A percentile compares a stretch with the other conserved stretches of the same genome.
phyloP scores from a whole-genome alignment of 805 yeast species.

The Tetrapisispora namnaoensis region DNA sequence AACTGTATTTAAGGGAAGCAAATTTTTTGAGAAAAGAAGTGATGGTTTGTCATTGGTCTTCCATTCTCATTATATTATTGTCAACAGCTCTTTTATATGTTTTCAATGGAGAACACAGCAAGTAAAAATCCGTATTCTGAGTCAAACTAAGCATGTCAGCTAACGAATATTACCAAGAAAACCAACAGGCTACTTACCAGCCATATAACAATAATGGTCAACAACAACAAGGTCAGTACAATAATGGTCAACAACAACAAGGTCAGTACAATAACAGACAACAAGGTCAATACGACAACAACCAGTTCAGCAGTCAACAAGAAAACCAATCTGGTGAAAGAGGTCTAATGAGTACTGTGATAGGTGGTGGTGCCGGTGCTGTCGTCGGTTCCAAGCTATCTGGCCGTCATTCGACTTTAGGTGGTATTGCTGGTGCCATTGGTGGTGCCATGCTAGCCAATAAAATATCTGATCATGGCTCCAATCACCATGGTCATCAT shows the following conservation, averaged over 20 bases:
- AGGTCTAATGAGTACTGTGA: conserved; percentile 17
- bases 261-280: conserved; percentile 17
- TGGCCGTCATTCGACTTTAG: conserved; percentile 27
- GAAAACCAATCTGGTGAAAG: conserved; percentile 19
- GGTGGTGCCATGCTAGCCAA: conserved; percentile 47
- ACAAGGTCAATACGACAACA: conserved; percentile 19
- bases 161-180: conserved; percentile 44
- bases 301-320: conserved; percentile 8
- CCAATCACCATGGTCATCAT: conserved; percentile 1
- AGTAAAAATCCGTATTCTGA: no score
- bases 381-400: conserved; percentile 37
- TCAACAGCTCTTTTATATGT: no score
- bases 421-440: conserved; percentile 44
- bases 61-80: no score
- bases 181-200: conserved; percentile 32
- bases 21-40: no score
- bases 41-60: no score
- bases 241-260: conserved; percentile 14
- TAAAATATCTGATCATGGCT: conserved; percentile 23
- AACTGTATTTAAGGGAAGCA: no score
- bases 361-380: conserved; percentile 48
- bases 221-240: conserved; percentile 19
- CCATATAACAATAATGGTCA: conserved; percentile 13
- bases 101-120: no score
- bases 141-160: conserved; percentile 37